These are phyloP conservation scores for Hypoxylon trugodes DNA, from an alignment of 495 filamentous ascomycete species.

Conservation along the genomic window DNA sequence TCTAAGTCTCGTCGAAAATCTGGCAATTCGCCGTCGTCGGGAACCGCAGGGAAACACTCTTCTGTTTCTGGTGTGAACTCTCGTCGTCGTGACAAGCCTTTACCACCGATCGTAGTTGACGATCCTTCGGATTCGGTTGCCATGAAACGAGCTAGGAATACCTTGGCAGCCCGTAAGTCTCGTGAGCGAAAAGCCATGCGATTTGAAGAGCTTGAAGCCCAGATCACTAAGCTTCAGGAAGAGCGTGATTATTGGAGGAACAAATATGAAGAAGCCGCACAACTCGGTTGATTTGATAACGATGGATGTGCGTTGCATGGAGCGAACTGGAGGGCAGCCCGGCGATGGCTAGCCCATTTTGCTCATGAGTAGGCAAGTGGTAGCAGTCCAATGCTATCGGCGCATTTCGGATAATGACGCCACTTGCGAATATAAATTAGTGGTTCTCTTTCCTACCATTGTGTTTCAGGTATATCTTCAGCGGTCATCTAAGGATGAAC, in stretches of 20 bases:
- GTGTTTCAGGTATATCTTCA: conserved; percentile 7
- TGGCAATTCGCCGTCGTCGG: conserved; percentile 53
- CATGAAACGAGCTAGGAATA: conserved; percentile 95
- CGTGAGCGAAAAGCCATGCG: conserved; percentile 81
- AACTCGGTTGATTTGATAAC: conserved; percentile 24
- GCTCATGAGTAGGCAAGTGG: conserved; percentile 40
- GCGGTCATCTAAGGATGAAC: neutral
- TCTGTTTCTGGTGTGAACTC: conserved; percentile 73
- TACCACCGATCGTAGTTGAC: conserved; percentile 78
- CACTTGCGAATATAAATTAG: conserved; percentile 41
- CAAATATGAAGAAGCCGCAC: conserved; percentile 51
- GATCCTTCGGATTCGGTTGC: conserved; percentile 77
- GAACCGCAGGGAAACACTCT: conserved; percentile 64
- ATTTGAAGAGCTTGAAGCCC: conserved; percentile 67
- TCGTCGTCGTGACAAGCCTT: conserved; percentile 77
- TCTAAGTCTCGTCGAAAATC: conserved; percentile 53
- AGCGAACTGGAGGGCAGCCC: conserved; percentile 38
- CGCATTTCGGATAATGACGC: conserved; percentile 43
- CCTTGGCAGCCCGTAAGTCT: conserved; percentile 93
- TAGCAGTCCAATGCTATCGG: conserved; percentile 45
- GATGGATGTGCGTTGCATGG: conserved; percentile 19
- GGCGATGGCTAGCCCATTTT: conserved; percentile 13
- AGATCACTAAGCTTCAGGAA: conserved; percentile 56
- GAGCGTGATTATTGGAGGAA: conserved; percentile 69
- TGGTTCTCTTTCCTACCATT: conserved; percentile 39